Conservation (phyloP, 2,329 filamentous ascomycete species). For the Cytospora piceicola region DNA sequence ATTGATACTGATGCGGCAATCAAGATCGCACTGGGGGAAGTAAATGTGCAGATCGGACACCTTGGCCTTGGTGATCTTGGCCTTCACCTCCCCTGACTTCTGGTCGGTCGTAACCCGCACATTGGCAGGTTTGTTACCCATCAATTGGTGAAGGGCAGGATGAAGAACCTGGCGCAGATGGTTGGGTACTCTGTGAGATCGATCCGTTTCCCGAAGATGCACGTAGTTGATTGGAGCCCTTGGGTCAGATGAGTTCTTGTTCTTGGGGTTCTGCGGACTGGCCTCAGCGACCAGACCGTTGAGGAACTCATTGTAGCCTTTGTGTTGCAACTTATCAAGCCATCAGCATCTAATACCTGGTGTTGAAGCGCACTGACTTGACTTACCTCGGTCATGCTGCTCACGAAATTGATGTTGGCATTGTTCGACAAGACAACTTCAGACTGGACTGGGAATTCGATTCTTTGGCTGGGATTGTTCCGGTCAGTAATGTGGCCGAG, state of each 20-base stretch:
- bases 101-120: constrained; percentile 79
- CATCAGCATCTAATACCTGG: neutral
- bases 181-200: constrained; percentile 76
- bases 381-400: constrained; percentile 85
- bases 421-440: constrained; percentile 71
- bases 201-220: constrained; percentile 81
- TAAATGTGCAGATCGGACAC: constrained; percentile 86
- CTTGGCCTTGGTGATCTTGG: constrained; percentile 90
- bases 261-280: constrained; percentile 55
- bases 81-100: constrained; percentile 69
- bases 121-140: constrained; percentile 58
- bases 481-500: constrained; percentile 80
- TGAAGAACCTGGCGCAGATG: constrained; percentile 64
- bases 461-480: constrained; percentile 66
- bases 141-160: constrained; percentile 63
- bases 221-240: constrained; percentile 75
- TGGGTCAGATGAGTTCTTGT: constrained; percentile 42
- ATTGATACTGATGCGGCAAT: constrained; percentile 93
- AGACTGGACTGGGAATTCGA: constrained; percentile 68
- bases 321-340: constrained; percentile 70
- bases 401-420: constrained; percentile 72
- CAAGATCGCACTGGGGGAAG: constrained; percentile 76
- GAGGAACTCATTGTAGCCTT: constrained; percentile 79
- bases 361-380: neutral
- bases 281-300: constrained; percentile 70